Evolutionary conservation across 2,329 filamentous ascomycete species (phyloP).

Genomic region (Ilyonectria sp.): DNA sequence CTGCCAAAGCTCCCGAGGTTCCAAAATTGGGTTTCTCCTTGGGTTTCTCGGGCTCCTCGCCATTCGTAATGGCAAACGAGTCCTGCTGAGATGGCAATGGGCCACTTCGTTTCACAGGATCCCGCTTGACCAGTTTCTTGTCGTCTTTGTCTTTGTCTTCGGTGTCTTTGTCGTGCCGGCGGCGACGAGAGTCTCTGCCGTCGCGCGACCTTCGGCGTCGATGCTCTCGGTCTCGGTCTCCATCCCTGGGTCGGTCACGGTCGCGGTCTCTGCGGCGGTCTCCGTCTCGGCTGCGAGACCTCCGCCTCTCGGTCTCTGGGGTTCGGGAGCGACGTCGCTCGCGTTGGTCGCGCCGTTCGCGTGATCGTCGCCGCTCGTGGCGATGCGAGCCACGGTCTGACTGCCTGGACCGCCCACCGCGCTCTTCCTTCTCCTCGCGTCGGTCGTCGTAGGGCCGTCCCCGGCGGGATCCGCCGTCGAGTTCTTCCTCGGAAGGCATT

Average conservation of each 20-base stretch:
- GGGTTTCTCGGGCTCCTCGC: slow-evolving; percentile 66
- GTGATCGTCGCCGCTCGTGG: slow-evolving; percentile 48
- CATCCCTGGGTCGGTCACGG: slow-evolving; percentile 42
- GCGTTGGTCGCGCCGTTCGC: slow-evolving; percentile 47
- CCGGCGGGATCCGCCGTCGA: slow-evolving; percentile 30
- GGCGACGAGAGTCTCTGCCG: slow-evolving; percentile 45
- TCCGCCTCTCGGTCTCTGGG: slow-evolving; percentile 47
- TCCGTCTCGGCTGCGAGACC: slow-evolving; percentile 48
- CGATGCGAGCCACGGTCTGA: slow-evolving; percentile 44
- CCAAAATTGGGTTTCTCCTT: slow-evolving; percentile 93
- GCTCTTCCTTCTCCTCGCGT: slow-evolving; percentile 35
- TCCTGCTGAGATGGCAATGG: slow-evolving; percentile 73
- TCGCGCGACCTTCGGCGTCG: slow-evolving; percentile 53
- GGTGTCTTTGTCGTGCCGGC: slow-evolving; percentile 41
- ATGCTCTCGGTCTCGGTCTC: slow-evolving; percentile 36
- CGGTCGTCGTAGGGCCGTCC: slow-evolving; percentile 40
- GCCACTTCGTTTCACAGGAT: slow-evolving; percentile 55
- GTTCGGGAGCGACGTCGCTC: slow-evolving; percentile 53
- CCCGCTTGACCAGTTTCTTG: slow-evolving; percentile 41
- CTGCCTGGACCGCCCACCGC: slow-evolving; percentile 42
- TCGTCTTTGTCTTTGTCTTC: slow-evolving; percentile 37
- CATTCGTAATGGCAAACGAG: slow-evolving; percentile 70
- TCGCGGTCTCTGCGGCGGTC: slow-evolving; percentile 37
- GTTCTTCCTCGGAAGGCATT: slow-evolving; percentile 50
- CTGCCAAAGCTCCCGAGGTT: slow-evolving; percentile 85